Conservation (phyloP, 345 rosid species). For the Acer yangbiense region DNA sequence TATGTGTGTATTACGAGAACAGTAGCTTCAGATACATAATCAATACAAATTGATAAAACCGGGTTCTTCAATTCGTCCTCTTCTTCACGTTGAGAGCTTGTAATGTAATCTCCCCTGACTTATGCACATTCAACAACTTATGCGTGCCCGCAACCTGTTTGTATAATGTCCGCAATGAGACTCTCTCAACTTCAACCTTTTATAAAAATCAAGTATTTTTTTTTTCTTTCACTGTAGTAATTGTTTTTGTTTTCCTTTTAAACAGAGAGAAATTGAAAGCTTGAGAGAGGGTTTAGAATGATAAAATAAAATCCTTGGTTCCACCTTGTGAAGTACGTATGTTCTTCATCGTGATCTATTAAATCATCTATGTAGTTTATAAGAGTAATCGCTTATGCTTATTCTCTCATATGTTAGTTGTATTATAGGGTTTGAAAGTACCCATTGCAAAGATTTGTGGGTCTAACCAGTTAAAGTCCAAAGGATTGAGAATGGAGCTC, state of each 20-base stretch:
- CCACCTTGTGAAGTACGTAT: constrained; percentile 10
- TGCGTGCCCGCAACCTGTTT: neutral
- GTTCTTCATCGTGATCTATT: neutral
- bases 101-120: too few species aligned
- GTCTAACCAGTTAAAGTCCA: constrained; percentile 14
- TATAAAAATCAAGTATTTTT: too few species aligned
- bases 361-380: neutral
- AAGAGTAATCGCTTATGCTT: neutral
- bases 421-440: constrained; percentile 7
- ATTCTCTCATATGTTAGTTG: neutral
- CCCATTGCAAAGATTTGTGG: constrained; percentile 4
- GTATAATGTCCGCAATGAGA: neutral
- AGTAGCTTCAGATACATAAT: constrained; percentile 91
- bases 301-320: constrained; percentile 6
- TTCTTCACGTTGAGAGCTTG: too few species aligned
- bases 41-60: constrained; percentile 75
- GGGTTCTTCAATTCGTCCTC: constrained; percentile 78
- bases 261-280: constrained; percentile 3
- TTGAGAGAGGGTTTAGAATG: constrained; percentile 8
- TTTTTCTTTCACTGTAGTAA: neutral
- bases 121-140: neutral
- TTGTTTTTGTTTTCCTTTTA: neutral
- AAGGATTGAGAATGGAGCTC: constrained; percentile 40
- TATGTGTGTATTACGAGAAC: too few species aligned
- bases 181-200: neutral